These are phyloP conservation scores for Rhizophagus clarus DNA, from an alignment of 192 early-diverging fungal species.

Conservation along the genomic window DNA sequence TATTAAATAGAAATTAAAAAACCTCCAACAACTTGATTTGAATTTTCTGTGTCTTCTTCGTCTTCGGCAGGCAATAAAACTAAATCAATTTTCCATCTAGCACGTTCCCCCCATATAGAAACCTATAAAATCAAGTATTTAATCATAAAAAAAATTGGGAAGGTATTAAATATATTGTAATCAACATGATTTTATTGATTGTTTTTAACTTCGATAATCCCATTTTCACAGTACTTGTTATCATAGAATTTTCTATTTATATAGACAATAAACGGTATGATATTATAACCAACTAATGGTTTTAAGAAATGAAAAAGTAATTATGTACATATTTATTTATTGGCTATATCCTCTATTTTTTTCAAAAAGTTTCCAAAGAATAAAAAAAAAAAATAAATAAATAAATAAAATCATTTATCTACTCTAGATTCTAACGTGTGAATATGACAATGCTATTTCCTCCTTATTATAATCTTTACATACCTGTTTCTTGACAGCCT, in stretches of 20 bases:
- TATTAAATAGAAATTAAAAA: background rate
- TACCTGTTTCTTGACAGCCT: constrained; percentile 16
- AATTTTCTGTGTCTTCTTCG: background rate
- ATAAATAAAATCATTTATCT: background rate
- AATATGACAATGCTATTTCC: background rate
- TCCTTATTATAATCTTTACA: background rate
- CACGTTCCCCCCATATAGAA: constrained; percentile 1
- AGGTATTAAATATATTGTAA: background rate
- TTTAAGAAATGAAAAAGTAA: too few relatives aligned
- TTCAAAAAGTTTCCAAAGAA: too few relatives aligned
- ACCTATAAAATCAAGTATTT: background rate
- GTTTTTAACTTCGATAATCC: background rate
- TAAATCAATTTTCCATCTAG: constrained; percentile 15
- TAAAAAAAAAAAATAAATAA: background rate
- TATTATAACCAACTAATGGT: too few relatives aligned
- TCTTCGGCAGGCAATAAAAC: background rate
- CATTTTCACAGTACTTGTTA: background rate
- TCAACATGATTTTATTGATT: background rate
- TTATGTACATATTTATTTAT: too few relatives aligned
- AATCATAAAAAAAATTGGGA: background rate
- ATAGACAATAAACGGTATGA: too few relatives aligned
- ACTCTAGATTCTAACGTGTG: background rate
- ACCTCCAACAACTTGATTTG: background rate
- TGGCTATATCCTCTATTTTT: too few relatives aligned
- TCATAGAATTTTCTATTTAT: background rate